Evolutionary conservation across 345 rosid genomes (phyloP).

Genomic region (Salix arbutifolia): DNA sequence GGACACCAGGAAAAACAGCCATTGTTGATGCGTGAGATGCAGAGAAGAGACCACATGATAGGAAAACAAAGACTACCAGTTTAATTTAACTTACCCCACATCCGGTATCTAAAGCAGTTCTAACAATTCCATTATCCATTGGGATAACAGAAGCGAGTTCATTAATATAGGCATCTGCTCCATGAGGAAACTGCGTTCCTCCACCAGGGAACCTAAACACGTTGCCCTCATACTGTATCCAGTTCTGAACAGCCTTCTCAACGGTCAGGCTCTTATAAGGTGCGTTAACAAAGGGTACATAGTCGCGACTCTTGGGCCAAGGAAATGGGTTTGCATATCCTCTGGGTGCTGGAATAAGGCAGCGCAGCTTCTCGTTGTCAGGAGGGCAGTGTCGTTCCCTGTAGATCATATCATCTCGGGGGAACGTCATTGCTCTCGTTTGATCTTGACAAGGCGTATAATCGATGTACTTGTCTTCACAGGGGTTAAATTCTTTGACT

Average conservation of each 20-base stretch:
- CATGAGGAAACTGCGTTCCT: constrained; percentile 32
- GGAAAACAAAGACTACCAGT: not conserved
- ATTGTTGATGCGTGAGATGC: no score
- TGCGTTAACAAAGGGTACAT: constrained; percentile 30
- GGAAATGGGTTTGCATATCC: constrained; percentile 26
- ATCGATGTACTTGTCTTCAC: constrained; percentile 21
- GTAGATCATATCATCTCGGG: constrained; percentile 30
- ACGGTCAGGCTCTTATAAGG: constrained; percentile 38
- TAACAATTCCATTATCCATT: constrained; percentile 31
- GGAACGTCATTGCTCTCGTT: constrained; percentile 28
- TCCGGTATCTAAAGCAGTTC: constrained; percentile 33
- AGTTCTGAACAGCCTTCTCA: constrained; percentile 35
- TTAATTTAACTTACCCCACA: constrained; percentile 20
- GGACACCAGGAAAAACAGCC: not conserved
- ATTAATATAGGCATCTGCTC: constrained; percentile 29
- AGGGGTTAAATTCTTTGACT: constrained; percentile 17
- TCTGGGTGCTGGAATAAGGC: constrained; percentile 31
- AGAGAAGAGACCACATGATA: not conserved
- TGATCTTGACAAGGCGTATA: constrained; percentile 35
- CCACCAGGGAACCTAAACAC: constrained; percentile 33
- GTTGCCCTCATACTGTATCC: constrained; percentile 29
- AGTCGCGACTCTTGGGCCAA: constrained; percentile 33
- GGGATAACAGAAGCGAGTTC: constrained; percentile 31
- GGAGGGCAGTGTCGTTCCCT: constrained; percentile 34
- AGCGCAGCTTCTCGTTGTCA: constrained; percentile 25